Conservation (phyloP, 805 yeast species). For the Saccharomycopsis sp. region DNA sequence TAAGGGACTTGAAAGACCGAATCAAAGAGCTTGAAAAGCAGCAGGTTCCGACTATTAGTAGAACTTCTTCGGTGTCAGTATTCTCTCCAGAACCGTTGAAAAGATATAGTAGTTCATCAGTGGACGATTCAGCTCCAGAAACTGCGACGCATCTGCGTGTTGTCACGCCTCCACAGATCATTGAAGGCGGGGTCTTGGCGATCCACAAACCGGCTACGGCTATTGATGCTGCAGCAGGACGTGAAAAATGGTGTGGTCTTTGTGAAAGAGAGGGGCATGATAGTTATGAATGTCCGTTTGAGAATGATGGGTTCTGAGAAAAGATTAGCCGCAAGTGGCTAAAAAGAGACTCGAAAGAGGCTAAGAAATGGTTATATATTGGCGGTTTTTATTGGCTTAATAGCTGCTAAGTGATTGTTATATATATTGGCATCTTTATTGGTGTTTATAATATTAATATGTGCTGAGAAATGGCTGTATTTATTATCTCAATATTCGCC, state of each 20-base stretch:
- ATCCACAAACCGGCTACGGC: constrained; percentile 43
- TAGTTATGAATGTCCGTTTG: constrained; percentile 83
- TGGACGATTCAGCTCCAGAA: neutral
- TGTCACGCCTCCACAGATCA: neutral
- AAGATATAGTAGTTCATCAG: constrained; percentile 10
- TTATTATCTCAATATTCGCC: too few species aligned
- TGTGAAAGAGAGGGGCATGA: constrained; percentile 90
- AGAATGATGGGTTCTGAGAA: constrained; percentile 45
- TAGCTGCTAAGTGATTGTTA: too few species aligned
- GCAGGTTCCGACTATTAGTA: neutral
- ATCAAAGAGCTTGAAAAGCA: constrained; percentile 4
- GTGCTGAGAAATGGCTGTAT: too few species aligned
- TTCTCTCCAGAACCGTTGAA: constrained; percentile 9
- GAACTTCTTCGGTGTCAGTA: neutral
- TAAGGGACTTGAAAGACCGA: constrained; percentile 6
- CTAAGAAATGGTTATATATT: too few species aligned
- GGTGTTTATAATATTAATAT: too few species aligned
- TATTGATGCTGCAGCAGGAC: constrained; percentile 66
- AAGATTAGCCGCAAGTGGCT: too few species aligned
- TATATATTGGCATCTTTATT: too few species aligned
- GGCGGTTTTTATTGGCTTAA: too few species aligned
- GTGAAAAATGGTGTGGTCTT: constrained; percentile 82
- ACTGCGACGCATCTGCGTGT: neutral
- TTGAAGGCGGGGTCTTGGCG: constrained; percentile 32
- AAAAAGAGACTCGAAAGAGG: too few species aligned